A percentile compares a stretch with the other conserved stretches of the same genome.
phyloP scores from a whole-genome alignment of 345 rosid genomes.

The Cardamine resedifolia region DNA sequence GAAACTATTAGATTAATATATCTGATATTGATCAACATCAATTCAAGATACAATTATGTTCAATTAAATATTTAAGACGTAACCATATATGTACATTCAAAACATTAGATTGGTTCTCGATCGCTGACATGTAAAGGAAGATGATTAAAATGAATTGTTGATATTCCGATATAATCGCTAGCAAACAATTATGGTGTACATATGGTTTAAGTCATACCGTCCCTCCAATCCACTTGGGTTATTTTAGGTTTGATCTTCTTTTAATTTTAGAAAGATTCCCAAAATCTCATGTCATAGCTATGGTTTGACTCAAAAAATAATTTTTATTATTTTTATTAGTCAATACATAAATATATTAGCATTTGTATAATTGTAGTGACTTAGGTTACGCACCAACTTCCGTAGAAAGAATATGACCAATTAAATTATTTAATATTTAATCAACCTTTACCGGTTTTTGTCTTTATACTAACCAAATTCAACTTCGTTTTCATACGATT shows the following conservation, averaged over 20 bases:
- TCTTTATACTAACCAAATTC: background rate
- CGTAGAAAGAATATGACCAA: background rate
- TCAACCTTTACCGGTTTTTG: constrained; percentile 1
- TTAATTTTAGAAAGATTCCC: constrained; percentile 4
- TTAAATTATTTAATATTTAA: background rate
- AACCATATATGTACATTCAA: background rate
- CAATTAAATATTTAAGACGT: background rate
- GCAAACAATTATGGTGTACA: background rate
- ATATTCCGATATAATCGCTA: background rate
- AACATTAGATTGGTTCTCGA: background rate
- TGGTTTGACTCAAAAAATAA: constrained; percentile 22
- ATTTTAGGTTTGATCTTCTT: constrained; percentile 11
- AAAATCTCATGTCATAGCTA: constrained; percentile 11
- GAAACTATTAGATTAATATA: background rate
- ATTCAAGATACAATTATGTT: background rate
- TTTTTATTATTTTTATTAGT: background rate
- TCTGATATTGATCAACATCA: background rate
- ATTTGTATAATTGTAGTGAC: constrained; percentile 15
- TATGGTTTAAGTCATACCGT: constrained; percentile 1
- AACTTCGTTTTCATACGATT: background rate
- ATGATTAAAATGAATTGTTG: background rate
- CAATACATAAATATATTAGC: background rate
- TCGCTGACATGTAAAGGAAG: background rate
- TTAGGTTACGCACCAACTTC: constrained; percentile 26
- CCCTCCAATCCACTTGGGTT: constrained; percentile 10